Evolutionary conservation across 768 basidiomycete genomes (phyloP).

Genomic region (Calocybe cyanea): DNA sequence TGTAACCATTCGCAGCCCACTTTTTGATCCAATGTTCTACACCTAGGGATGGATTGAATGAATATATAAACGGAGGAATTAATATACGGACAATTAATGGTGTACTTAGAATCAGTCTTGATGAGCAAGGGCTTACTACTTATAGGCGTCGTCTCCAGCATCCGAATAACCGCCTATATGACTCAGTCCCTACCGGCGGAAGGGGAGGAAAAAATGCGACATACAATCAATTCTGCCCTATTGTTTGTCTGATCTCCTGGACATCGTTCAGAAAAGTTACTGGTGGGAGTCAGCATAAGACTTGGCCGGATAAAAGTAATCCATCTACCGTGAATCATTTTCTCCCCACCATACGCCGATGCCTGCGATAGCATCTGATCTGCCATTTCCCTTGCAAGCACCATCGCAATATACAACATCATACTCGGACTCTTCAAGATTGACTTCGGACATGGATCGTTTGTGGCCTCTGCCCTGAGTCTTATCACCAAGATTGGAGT

Average conservation of each 20-base stretch:
- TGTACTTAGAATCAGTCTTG: conserved; percentile 84
- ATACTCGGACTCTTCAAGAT: conserved; percentile 26
- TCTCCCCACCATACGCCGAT: conserved; percentile 89
- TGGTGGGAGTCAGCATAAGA: conserved; percentile 24
- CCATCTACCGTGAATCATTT: conserved; percentile 52
- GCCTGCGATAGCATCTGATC: conserved; percentile 63
- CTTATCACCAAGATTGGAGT: not conserved
- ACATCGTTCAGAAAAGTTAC: conserved; percentile 80
- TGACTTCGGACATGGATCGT: conserved; percentile 16
- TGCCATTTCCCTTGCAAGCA: conserved; percentile 81
- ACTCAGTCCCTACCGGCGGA: conserved; percentile 1
- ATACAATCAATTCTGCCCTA: conserved; percentile 81
- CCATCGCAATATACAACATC: conserved; percentile 83
- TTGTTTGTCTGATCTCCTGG: conserved; percentile 86
- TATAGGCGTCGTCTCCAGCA: conserved; percentile 68
- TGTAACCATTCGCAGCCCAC: conserved; percentile 62
- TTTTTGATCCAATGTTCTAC: conserved; percentile 61
- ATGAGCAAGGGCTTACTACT: conserved; percentile 59
- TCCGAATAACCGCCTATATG: conserved; percentile 75
- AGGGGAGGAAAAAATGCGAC: conserved; percentile 19
- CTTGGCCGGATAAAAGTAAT: conserved; percentile 7
- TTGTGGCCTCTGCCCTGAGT: conserved; percentile 28
- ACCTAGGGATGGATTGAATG: conserved; percentile 40
- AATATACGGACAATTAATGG: conserved; percentile 60
- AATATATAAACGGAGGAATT: not conserved